Evolutionary conservation across 176 grass and related monocot genomes (phyloP).

Genomic region (Aegilops umbellulata): DNA sequence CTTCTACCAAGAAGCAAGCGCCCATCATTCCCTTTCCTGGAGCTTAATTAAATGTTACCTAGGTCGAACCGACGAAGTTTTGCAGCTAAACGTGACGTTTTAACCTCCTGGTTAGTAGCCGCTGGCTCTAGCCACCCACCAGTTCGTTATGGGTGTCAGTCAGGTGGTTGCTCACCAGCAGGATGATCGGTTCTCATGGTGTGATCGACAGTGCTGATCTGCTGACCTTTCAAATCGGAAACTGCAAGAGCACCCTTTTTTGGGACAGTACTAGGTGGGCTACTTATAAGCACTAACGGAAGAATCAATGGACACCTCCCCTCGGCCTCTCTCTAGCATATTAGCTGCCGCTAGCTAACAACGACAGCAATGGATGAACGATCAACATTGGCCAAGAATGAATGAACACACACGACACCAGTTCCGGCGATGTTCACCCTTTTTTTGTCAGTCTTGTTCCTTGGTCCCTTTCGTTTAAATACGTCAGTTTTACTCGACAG

Average conservation of each 20-base stretch:
- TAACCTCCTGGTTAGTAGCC: background rate
- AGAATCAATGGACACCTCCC: too few species aligned
- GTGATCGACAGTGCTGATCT: background rate
- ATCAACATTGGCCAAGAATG: too few species aligned
- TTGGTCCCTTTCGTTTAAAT: conserved; percentile 25
- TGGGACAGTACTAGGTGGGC: background rate
- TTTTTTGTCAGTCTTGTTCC: background rate
- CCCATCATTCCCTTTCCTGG: background rate
- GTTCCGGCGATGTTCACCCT: background rate
- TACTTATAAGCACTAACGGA: background rate
- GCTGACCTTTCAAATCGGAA: background rate
- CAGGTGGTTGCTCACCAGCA: background rate
- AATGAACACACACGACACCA: background rate
- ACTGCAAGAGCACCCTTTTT: background rate
- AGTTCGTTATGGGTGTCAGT: background rate
- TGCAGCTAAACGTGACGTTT: background rate
- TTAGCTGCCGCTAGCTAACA: background rate
- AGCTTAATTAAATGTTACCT: background rate
- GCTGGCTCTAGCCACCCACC: background rate
- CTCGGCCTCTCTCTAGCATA: background rate
- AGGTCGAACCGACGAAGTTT: background rate
- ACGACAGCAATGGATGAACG: background rate
- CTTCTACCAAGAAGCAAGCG: background rate
- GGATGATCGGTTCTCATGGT: too few species aligned
- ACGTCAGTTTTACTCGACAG: conserved; percentile 42